Percentiles rank a stretch among this genome's conserved stretches.
Evolutionary conservation across 176 grass and related monocot genomes (phyloP).

Genomic region (Olyra latifolia): DNA sequence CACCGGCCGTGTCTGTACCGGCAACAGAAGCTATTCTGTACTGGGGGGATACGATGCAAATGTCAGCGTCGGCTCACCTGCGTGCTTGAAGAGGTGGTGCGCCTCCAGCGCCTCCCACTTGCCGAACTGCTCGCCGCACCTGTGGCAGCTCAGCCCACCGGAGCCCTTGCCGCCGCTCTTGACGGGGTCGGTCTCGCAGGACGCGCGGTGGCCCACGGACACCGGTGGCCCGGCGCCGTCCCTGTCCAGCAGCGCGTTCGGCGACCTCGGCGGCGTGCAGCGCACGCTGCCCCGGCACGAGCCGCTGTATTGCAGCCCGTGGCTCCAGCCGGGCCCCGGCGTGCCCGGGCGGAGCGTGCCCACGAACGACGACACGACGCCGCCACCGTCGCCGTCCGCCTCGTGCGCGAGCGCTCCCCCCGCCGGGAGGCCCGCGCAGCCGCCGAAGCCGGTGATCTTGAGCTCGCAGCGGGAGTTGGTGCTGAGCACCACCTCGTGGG

Average conservation of each 20-base stretch:
- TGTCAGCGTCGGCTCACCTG: constrained; percentile 45
- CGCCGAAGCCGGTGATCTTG: constrained; percentile 78
- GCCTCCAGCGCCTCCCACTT: constrained; percentile 87
- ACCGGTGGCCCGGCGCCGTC: constrained; percentile 18
- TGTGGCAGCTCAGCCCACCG: constrained; percentile 53
- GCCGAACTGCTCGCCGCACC: constrained; percentile 66
- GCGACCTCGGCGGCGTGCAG: constrained; percentile 76
- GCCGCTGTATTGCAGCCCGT: constrained; percentile 48
- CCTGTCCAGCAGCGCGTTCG: constrained; percentile 50
- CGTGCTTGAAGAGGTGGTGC: constrained; percentile 88
- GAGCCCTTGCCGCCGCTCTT: constrained; percentile 31
- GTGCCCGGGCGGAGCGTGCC: constrained; percentile 87
- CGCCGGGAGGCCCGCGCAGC: background rate
- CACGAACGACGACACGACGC: constrained; percentile 58
- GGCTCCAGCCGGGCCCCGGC: constrained; percentile 70
- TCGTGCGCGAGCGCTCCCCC: background rate
- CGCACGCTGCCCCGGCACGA: constrained; percentile 55
- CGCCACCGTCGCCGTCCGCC: background rate
- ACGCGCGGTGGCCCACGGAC: constrained; percentile 28
- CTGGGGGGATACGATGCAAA: background rate
- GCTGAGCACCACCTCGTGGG: constrained; percentile 91
- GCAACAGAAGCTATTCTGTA: constrained; percentile 17
- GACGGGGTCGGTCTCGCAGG: constrained; percentile 43
- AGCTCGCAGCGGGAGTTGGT: constrained; percentile 93
- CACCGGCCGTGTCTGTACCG: background rate